These are phyloP conservation scores for Evernia prunastri DNA, from an alignment of 495 filamentous ascomycete genomes.

Conservation along the genomic window DNA sequence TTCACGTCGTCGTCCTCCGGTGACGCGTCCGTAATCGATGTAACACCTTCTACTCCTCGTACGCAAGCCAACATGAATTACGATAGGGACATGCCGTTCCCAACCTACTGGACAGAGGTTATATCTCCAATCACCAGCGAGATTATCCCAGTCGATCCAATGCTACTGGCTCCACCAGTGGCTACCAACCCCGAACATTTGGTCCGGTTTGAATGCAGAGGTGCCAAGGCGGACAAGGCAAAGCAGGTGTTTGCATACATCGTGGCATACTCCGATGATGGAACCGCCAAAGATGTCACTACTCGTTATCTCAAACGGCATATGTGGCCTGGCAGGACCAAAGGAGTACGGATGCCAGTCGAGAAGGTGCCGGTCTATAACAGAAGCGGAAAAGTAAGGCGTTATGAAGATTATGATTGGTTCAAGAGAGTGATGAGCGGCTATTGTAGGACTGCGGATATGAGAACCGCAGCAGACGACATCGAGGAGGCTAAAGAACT, in stretches of 20 bases:
- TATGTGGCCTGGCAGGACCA: constrained; percentile 82
- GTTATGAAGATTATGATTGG: constrained; percentile 74
- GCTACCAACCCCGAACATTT: constrained; percentile 62
- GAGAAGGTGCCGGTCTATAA: constrained; percentile 78
- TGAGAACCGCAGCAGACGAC: constrained; percentile 64
- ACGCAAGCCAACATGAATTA: constrained; percentile 37
- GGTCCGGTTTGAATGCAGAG: constrained; percentile 75
- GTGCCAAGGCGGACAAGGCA: constrained; percentile 68
- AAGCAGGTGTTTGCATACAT: constrained; percentile 91
- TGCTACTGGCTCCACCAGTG: constrained; percentile 61
- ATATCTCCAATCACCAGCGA: constrained; percentile 71
- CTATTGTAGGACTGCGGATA: constrained; percentile 55
- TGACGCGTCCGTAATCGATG: constrained; percentile 38
- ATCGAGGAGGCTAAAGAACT: constrained; percentile 72
- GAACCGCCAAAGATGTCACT: constrained; percentile 91
- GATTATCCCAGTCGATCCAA: constrained; percentile 69
- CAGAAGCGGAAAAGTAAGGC: constrained; percentile 60
- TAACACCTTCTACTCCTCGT: constrained; percentile 33
- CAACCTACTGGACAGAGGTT: constrained; percentile 91
- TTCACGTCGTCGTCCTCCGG: constrained; percentile 18
- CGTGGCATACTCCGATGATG: constrained; percentile 77
- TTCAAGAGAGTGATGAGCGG: constrained; percentile 69
- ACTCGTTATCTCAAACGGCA: constrained; percentile 82
- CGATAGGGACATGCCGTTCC: constrained; percentile 70
- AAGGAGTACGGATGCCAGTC: constrained; percentile 68